Conservation (phyloP, 148 eudicot species). For the Arbutus unedo region DNA sequence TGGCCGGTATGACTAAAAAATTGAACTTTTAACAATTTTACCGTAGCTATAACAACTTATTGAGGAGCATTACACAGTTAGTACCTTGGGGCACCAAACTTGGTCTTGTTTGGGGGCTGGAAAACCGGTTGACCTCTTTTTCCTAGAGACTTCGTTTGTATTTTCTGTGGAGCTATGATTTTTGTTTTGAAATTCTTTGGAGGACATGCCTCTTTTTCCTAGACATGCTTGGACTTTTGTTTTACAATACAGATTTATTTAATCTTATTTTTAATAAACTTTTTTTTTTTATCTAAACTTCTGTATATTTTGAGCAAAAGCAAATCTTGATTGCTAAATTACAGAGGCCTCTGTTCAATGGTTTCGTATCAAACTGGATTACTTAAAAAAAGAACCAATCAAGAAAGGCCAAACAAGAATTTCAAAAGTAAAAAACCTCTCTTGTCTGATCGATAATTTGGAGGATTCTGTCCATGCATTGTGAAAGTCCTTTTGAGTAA, state of each 20-base stretch:
- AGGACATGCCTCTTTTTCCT: not conserved
- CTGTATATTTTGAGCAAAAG: not conserved
- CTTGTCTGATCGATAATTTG: no score
- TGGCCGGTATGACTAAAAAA: no score
- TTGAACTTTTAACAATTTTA: no score
- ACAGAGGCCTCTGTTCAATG: not conserved
- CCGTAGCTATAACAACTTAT: no score
- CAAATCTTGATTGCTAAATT: not conserved
- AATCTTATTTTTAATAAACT: no score
- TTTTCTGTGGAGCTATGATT: not conserved
- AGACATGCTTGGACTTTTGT: not conserved
- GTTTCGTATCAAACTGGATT: not conserved
- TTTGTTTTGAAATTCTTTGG: not conserved
- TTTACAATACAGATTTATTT: not conserved
- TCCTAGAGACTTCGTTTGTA: not conserved
- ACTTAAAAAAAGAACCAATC: not conserved
- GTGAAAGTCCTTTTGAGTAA: not conserved
- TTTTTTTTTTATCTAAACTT: no score
- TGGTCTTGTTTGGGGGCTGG: not conserved
- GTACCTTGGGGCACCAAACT: not conserved
- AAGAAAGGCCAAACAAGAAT: not conserved
- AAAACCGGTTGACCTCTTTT: not conserved
- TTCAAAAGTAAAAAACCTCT: no score
- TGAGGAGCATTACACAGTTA: no score
- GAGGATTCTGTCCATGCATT: not conserved